Conservation (phyloP, 768 basidiomycete genomes). For the Lactifluus piperatus region DNA sequence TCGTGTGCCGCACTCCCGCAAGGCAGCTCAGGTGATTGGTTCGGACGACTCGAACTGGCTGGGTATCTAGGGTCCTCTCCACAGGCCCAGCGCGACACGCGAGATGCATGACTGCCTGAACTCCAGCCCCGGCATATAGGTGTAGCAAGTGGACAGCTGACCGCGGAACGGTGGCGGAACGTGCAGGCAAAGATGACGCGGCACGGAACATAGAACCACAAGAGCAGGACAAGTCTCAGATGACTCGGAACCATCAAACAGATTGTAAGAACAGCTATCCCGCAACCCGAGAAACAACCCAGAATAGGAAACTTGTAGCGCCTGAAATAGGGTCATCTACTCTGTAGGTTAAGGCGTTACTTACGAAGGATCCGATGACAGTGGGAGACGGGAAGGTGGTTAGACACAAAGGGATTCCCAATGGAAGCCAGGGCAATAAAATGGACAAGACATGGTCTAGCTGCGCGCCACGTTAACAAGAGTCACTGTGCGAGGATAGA, state of each 20-base stretch:
- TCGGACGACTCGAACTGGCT: constrained; percentile 11
- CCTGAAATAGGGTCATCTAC: constrained; percentile 1
- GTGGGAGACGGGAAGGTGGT: not conserved
- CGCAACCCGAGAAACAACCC: not conserved
- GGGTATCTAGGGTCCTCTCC: constrained; percentile 4
- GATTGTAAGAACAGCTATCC: not conserved
- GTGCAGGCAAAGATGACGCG: not conserved
- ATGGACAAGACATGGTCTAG: not conserved
- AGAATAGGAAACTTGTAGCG: not conserved
- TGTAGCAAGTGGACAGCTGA: constrained; percentile 2
- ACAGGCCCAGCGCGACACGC: not conserved
- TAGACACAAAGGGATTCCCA: not conserved
- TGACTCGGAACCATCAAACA: not conserved
- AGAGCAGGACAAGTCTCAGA: not conserved
- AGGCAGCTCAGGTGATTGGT: constrained; percentile 14
- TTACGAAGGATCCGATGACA: not conserved
- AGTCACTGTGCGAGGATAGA: not conserved
- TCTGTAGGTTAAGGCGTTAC: not conserved
- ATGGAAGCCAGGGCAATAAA: constrained; percentile 9
- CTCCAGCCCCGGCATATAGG: not conserved
- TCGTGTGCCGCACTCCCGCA: constrained; percentile 5
- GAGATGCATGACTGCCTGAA: not conserved
- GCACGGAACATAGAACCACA: constrained; percentile 3
- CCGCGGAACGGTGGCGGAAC: not conserved
- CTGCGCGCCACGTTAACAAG: constrained; percentile 4